Conservation (phyloP, 108 stramenopile genomes). For the Pseudonitzschia pungens region DNA sequence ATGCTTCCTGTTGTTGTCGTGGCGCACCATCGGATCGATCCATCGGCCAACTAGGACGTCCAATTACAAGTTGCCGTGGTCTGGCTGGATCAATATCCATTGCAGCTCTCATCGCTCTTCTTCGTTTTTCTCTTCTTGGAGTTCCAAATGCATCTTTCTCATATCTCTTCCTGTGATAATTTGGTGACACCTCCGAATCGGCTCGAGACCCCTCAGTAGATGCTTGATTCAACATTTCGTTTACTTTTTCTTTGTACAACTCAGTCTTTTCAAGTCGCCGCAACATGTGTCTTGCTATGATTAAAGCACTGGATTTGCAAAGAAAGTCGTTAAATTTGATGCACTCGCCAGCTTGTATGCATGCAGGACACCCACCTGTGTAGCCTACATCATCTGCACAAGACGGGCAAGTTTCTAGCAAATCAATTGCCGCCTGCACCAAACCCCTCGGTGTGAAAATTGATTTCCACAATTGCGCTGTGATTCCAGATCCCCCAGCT, state of each 20-base stretch:
- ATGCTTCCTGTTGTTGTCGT: slow-evolving; percentile 10
- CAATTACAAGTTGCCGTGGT: slow-evolving; percentile 57
- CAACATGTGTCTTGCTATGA: slow-evolving; percentile 58
- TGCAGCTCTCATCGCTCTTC: slow-evolving; percentile 48
- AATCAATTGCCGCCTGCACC: slow-evolving; percentile 62
- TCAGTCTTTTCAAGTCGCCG: slow-evolving; percentile 50
- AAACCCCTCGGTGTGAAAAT: slow-evolving; percentile 49
- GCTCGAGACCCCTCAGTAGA: not conserved
- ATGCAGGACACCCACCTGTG: slow-evolving; percentile 83
- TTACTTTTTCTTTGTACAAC: slow-evolving; percentile 32
- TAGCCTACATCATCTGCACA: slow-evolving; percentile 53
- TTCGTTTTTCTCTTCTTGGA: slow-evolving; percentile 28
- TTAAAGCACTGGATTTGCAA: slow-evolving; percentile 43
- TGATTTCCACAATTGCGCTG: slow-evolving; percentile 57
- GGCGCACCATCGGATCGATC: slow-evolving; percentile 27
- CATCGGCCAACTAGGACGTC: slow-evolving; percentile 56
- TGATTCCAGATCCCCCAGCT: slow-evolving; percentile 76
- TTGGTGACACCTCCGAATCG: not conserved
- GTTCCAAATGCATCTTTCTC: slow-evolving; percentile 17
- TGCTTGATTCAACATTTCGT: not conserved
- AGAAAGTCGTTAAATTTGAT: slow-evolving; percentile 72
- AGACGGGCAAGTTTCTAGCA: slow-evolving; percentile 67
- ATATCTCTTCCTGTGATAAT: not conserved
- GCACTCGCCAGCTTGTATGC: slow-evolving; percentile 70
- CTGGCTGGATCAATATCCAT: slow-evolving; percentile 39